Evolutionary conservation across 345 rosid species (phyloP).

Genomic region (Moringa oleifera): DNA sequence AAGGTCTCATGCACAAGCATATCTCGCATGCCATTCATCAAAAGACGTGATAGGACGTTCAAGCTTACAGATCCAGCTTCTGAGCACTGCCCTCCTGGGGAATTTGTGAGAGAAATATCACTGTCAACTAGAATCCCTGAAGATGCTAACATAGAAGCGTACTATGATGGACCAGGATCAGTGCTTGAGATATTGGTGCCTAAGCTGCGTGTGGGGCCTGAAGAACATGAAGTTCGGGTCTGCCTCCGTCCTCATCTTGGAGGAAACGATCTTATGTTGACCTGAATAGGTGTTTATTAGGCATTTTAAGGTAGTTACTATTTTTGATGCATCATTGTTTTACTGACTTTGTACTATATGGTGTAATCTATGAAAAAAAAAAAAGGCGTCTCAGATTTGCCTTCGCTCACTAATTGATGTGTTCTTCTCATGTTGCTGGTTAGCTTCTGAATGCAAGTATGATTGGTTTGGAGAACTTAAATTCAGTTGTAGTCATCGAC

Average conservation of each 20-base stretch:
- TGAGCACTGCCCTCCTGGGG: constrained; percentile 99
- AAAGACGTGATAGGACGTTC: constrained; percentile 84
- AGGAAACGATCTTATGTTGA: constrained; percentile 69
- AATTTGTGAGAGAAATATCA: constrained; percentile 84
- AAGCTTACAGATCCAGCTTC: constrained; percentile 86
- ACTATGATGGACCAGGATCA: constrained; percentile 80
- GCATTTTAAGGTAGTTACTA: constrained; percentile 14
- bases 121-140: constrained; percentile 85
- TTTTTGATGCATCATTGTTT: constrained; percentile 23
- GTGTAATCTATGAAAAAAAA: constrained; percentile 25
- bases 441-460: constrained; percentile 16
- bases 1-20: constrained; percentile 85
- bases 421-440: constrained; percentile 7
- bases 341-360: constrained; percentile 28
- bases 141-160: constrained; percentile 93
- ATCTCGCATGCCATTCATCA: constrained; percentile 68
- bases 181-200: constrained; percentile 95
- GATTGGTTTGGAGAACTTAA: constrained; percentile 9
- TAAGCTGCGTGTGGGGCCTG: constrained; percentile 69
- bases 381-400: constrained; percentile 1
- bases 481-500: constrained; percentile 10
- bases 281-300: constrained; percentile 30
- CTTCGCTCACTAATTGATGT: constrained; percentile 12
- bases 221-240: constrained; percentile 96
- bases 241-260: constrained; percentile 82